phyloP scores from a whole-genome alignment of 2,329 filamentous ascomycete genomes.

The Ophiostoma novo-ulmi region DNA sequence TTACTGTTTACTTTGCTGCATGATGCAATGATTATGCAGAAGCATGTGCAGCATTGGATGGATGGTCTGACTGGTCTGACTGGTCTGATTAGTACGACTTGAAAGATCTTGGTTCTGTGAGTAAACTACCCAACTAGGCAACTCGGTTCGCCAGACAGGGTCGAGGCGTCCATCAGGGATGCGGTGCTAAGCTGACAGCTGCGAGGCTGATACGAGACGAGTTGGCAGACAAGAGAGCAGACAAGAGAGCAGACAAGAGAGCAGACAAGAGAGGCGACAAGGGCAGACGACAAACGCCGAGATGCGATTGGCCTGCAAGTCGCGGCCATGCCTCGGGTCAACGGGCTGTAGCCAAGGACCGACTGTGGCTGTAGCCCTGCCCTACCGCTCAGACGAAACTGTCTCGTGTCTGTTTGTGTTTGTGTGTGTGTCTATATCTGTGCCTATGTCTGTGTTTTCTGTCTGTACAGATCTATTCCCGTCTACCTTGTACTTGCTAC shows the following conservation, averaged over 20 bases:
- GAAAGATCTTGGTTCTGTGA: background rate
- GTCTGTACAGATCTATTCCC: background rate
- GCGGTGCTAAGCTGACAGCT: background rate
- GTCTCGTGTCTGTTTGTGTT: background rate
- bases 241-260: background rate
- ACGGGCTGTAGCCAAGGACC: background rate
- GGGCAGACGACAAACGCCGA: background rate
- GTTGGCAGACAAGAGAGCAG: background rate
- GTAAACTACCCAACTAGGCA: background rate
- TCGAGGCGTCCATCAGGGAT: background rate
- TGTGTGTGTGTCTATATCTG: background rate
- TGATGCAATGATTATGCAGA: background rate
- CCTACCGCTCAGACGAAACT: conserved; percentile 5
- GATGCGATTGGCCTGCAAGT: conserved; percentile 1
- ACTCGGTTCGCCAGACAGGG: background rate
- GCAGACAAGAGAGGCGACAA: background rate
- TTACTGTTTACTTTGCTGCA: background rate
- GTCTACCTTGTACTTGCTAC: background rate
- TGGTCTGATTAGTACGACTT: too few relatives aligned
- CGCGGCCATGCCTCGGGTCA: background rate
- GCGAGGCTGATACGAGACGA: conserved; percentile 1
- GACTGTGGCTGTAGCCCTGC: background rate
- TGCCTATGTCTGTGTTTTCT: background rate
- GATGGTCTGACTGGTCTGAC: background rate
- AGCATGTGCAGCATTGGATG: background rate